Conservation (phyloP, 129 eudicot species). For the Escallonia herrerae region DNA sequence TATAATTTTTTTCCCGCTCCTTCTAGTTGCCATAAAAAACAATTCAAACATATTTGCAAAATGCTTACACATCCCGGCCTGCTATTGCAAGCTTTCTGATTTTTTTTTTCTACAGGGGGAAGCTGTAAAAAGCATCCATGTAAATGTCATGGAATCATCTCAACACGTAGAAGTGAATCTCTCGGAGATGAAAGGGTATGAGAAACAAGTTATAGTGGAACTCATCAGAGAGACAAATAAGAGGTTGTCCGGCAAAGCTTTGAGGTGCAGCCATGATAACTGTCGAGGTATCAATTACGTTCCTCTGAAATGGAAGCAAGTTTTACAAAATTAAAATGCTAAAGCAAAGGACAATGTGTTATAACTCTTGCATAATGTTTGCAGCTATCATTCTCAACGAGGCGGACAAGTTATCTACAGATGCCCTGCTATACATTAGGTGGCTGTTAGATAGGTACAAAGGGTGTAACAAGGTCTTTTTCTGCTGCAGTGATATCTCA, state of each 20-base stretch:
- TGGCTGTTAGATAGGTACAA: conserved; percentile 68
- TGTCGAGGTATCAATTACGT: conserved; percentile 41
- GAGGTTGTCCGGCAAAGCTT: conserved; percentile 15
- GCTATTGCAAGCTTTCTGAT: neutral
- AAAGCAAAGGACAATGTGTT: neutral
- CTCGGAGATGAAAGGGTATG: conserved; percentile 69
- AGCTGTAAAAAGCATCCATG: conserved; percentile 57
- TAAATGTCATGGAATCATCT: conserved; percentile 50
- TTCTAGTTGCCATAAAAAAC: too few species aligned
- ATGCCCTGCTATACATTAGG: conserved; percentile 52
- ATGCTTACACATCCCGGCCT: too few species aligned
- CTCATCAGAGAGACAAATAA: conserved; percentile 53
- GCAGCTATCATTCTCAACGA: conserved; percentile 70
- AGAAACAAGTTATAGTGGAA: conserved; percentile 74
- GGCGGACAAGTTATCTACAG: conserved; percentile 77
- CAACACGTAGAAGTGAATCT: conserved; percentile 69
- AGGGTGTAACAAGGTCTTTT: conserved; percentile 60
- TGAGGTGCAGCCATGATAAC: conserved; percentile 21
- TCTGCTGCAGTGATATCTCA: conserved; percentile 64
- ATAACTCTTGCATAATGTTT: conserved; percentile 11
- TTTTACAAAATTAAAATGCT: neutral
- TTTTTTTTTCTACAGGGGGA: conserved; percentile 46
- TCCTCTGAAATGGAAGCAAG: neutral
- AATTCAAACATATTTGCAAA: too few species aligned
- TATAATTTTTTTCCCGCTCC: too few species aligned